Evolutionary conservation across 2,329 filamentous ascomycete genomes (phyloP).

Genomic region (Neopestalotiopsis clavispora): DNA sequence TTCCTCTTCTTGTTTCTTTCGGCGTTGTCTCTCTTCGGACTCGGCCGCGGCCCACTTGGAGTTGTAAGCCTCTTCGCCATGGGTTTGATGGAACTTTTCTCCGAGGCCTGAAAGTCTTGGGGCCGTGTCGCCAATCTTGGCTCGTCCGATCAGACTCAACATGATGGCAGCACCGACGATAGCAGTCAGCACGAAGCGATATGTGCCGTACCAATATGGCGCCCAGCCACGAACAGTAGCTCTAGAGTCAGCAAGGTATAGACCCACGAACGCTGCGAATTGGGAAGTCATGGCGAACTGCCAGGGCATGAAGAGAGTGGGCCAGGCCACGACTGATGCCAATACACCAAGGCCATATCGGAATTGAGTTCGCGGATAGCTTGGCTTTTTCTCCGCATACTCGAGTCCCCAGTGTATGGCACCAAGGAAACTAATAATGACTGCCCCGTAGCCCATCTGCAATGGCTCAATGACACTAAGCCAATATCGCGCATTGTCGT

Average conservation of each 20-base stretch:
- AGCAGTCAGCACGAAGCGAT: constrained; percentile 91
- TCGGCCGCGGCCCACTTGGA: constrained; percentile 54
- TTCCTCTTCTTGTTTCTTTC: constrained; percentile 38
- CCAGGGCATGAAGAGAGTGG: constrained; percentile 81
- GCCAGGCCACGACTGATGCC: constrained; percentile 84
- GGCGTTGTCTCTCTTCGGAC: constrained; percentile 44
- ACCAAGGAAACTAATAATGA: constrained; percentile 92
- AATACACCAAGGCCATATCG: constrained; percentile 85
- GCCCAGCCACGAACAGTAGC: constrained; percentile 78
- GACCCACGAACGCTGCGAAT: constrained; percentile 81
- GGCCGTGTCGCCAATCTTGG: constrained; percentile 65
- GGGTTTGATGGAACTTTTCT: constrained; percentile 43
- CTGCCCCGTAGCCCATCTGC: constrained; percentile 88
- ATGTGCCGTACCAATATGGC: constrained; percentile 84
- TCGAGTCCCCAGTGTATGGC: constrained; percentile 94
- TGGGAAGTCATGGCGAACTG: constrained; percentile 87
- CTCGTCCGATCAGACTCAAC: constrained; percentile 78
- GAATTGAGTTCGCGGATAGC: constrained; percentile 67
- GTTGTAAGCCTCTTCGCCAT: constrained; percentile 37
- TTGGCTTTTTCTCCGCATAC: constrained; percentile 73
- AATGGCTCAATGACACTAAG: constrained; percentile 81
- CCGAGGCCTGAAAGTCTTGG: constrained; percentile 42
- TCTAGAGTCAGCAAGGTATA: constrained; percentile 84
- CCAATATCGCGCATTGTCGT: constrained; percentile 73
- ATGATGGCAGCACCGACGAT: constrained; percentile 85